Conservation (phyloP, 345 rosid species). For the Melaleuca alternifolia region DNA sequence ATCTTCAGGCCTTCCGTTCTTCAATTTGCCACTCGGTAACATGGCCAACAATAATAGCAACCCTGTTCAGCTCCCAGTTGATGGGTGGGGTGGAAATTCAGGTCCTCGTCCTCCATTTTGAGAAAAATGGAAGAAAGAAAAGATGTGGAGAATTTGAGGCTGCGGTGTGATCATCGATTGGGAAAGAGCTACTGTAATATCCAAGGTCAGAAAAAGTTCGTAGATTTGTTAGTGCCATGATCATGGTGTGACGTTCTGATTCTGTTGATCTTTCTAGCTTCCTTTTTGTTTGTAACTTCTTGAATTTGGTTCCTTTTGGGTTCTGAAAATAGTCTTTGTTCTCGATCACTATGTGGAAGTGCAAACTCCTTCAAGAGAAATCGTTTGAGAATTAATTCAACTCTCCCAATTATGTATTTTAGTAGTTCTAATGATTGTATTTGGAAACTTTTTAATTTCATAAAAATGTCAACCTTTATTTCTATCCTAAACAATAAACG, state of each 20-base stretch:
- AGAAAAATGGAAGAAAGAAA: not conserved
- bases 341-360: not conserved
- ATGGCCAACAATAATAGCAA: slow-evolving; percentile 25
- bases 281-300: not conserved
- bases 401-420: not conserved
- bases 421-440: not conserved
- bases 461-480: not conserved
- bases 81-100: slow-evolving; percentile 64
- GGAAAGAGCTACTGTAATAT: not conserved
- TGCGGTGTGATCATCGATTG: not conserved
- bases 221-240: not conserved
- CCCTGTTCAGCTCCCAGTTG: slow-evolving; percentile 37
- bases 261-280: not conserved
- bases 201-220: not conserved
- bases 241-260: not conserved
- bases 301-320: not conserved
- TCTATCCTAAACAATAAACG: not conserved
- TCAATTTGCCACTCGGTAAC: slow-evolving; percentile 61
- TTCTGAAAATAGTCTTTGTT: not conserved
- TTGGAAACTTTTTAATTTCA: not conserved
- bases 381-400: not conserved
- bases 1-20: slow-evolving; percentile 73
- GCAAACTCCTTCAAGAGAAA: not conserved
- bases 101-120: slow-evolving; percentile 32
- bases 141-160: not conserved